Conservation (phyloP, 805 yeast species). For the Yarrowia porcina region DNA sequence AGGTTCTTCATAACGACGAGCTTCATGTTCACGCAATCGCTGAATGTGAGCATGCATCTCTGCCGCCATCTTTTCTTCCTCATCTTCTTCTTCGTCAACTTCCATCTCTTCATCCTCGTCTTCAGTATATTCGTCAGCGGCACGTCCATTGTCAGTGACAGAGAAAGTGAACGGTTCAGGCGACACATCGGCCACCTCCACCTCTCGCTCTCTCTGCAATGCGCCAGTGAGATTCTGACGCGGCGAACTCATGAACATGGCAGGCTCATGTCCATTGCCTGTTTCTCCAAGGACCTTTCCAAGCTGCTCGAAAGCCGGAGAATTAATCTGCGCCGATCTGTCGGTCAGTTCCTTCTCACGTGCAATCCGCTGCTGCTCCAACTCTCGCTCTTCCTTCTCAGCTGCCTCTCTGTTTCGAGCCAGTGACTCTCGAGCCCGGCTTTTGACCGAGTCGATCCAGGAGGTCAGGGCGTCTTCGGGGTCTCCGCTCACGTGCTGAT, state of each 20-base stretch:
- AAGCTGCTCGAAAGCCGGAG: conserved; percentile 27
- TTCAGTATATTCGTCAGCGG: neutral
- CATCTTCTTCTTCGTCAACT: neutral
- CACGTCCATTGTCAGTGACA: neutral
- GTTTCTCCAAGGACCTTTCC: conserved; percentile 3
- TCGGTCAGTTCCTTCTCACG: conserved; percentile 14
- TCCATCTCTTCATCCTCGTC: neutral
- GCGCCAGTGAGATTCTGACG: conserved; percentile 13
- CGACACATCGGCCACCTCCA: neutral
- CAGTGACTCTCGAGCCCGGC: conserved; percentile 20
- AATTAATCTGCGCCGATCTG: neutral
- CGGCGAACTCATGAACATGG: neutral
- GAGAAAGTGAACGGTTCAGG: neutral
- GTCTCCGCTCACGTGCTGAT: neutral
- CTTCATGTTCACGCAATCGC: neutral
- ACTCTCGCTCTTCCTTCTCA: conserved; percentile 28
- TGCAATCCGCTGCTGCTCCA: conserved; percentile 22
- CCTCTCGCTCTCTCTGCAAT: neutral
- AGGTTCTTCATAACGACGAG: neutral
- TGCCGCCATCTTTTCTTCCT: no score
- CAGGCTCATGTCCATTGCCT: neutral
- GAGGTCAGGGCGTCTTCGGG: conserved; percentile 19
- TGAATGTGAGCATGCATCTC: neutral
- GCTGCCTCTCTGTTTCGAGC: conserved; percentile 26
- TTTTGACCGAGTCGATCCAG: conserved; percentile 11